These are phyloP conservation scores for Xylaria sp. DNA, from an alignment of 2,329 filamentous ascomycete genomes.

Conservation along the genomic window DNA sequence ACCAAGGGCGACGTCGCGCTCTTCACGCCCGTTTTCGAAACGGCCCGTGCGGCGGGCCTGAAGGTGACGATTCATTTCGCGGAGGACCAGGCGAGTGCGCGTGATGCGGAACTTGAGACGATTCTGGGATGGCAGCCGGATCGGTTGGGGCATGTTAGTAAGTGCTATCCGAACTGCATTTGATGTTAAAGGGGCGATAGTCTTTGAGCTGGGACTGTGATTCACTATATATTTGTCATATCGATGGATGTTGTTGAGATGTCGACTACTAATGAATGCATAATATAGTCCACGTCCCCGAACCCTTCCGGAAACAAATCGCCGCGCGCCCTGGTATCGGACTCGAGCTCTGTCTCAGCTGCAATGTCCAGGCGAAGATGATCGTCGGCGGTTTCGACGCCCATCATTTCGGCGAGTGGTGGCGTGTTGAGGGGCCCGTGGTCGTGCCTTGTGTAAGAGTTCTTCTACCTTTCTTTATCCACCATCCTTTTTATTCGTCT, in stretches of 20 bases:
- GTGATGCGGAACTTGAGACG: slow-evolving; percentile 54
- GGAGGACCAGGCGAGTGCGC: slow-evolving; percentile 56
- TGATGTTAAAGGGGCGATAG: too few species aligned
- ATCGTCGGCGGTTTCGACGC: slow-evolving; percentile 58
- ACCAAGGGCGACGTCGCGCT: slow-evolving; percentile 53
- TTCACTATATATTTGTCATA: background rate
- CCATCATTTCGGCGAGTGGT: slow-evolving; percentile 77
- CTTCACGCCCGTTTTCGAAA: slow-evolving; percentile 54
- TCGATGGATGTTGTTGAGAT: background rate
- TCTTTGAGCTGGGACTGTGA: background rate
- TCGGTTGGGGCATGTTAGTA: slow-evolving; percentile 67
- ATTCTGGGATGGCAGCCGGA: slow-evolving; percentile 62
- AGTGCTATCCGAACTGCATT: background rate
- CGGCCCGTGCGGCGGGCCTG: slow-evolving; percentile 51
- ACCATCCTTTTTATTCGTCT: too few species aligned
- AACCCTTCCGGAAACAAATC: slow-evolving; percentile 52
- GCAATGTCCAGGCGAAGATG: slow-evolving; percentile 74
- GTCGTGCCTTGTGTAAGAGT: slow-evolving; percentile 64
- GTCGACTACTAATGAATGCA: background rate
- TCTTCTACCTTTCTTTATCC: too few species aligned
- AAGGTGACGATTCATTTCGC: slow-evolving; percentile 73
- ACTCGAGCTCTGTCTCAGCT: slow-evolving; percentile 72
- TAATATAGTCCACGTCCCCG: slow-evolving; percentile 54
- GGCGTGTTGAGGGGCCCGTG: slow-evolving; percentile 48
- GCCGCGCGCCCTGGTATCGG: slow-evolving; percentile 47